These are phyloP conservation scores for Zygoascus flipseniorum DNA, from an alignment of 805 yeast species.

Conservation along the genomic window DNA sequence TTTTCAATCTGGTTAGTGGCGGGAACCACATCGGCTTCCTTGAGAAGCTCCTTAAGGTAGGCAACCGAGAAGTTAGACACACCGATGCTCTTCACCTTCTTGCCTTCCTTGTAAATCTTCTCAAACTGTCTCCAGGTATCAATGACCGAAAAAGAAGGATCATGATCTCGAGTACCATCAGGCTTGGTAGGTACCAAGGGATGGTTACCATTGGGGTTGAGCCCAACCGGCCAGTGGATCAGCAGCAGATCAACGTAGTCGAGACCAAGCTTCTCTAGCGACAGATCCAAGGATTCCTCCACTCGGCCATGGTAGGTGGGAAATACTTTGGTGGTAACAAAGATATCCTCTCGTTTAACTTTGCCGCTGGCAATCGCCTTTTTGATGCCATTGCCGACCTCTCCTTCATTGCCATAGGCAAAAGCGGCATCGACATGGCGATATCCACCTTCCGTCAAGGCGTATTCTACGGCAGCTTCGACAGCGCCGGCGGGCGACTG, in stretches of 20 bases:
- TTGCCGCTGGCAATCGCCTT: slow-evolving; percentile 45
- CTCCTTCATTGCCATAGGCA: slow-evolving; percentile 56
- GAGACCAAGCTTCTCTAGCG: slow-evolving; percentile 53
- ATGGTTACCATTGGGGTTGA: slow-evolving; percentile 35
- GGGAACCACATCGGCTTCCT: slow-evolving; percentile 46
- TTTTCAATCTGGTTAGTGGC: slow-evolving; percentile 69
- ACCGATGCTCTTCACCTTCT: slow-evolving; percentile 59
- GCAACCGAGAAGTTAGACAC: slow-evolving; percentile 61
- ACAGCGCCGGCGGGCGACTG: slow-evolving; percentile 48
- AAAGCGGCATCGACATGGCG: slow-evolving; percentile 75
- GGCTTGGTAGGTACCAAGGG: slow-evolving; percentile 33
- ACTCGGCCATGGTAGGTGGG: slow-evolving; percentile 33
- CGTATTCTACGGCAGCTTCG: slow-evolving; percentile 46
- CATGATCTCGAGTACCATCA: slow-evolving; percentile 33
- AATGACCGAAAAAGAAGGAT: slow-evolving; percentile 26
- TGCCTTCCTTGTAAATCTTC: slow-evolving; percentile 39
- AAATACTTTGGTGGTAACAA: slow-evolving; percentile 60
- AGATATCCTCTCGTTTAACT: slow-evolving; percentile 54
- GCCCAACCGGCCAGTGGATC: slow-evolving; percentile 75
- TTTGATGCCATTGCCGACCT: slow-evolving; percentile 45
- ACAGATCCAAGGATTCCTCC: slow-evolving; percentile 44
- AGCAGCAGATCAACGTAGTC: slow-evolving; percentile 74
- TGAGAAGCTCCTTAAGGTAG: slow-evolving; percentile 43
- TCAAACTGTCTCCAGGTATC: slow-evolving; percentile 62
- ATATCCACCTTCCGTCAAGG: slow-evolving; percentile 51